Evolutionary conservation across 2,329 filamentous ascomycete species (phyloP), one percentile per base, ranked within the genome.

Genomic region (Cladosporium cucumerinum): DNA sequence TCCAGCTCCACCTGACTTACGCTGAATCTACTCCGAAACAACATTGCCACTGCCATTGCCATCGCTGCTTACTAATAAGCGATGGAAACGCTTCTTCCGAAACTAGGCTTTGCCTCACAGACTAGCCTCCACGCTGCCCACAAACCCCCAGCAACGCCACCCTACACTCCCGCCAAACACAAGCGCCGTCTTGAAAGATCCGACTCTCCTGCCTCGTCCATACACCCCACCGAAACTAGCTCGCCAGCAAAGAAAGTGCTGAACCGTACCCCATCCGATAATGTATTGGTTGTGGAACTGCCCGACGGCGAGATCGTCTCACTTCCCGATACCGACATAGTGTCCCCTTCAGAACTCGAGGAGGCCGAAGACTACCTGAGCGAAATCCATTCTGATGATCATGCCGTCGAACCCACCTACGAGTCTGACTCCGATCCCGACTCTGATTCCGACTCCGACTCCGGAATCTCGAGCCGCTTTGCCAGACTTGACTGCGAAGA

Each of bases 271-370:
- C 57, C 68, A n/a, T 43, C 54, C 43, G 73, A 73, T 52, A 70
- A 67, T 32, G 78, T 82, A 62, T 74, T 75, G 43, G 74, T 82
- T 57, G 78, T 82, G 68, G 80, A 82, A 68, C 66, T 82, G 10
- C 63, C 66, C 16, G 75, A 77, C 21, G 69, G 71, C 64, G 76
- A 78, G 58, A 67, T 66, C 7, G 76, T 72, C 30, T 79, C 55
- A 7, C 23, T 46, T 3, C 11, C 32, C 14, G 55, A 46, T 21
- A 72, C 78, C 60, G 79, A 81, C 65, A 72, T 82, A 64, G 72
- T 82, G 23, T 74, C 74, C 43, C 81, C 81, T 5, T 77, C 81
- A 58, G 76, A 80, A 65, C 76, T 72, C 52, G 79, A 81, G 70
- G 79, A 82, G 65, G 78, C 74, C 8, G 74, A 72, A 36, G 79